Conservation (phyloP, 202 grass and related monocot species). For the Alloteropsis angusta region DNA sequence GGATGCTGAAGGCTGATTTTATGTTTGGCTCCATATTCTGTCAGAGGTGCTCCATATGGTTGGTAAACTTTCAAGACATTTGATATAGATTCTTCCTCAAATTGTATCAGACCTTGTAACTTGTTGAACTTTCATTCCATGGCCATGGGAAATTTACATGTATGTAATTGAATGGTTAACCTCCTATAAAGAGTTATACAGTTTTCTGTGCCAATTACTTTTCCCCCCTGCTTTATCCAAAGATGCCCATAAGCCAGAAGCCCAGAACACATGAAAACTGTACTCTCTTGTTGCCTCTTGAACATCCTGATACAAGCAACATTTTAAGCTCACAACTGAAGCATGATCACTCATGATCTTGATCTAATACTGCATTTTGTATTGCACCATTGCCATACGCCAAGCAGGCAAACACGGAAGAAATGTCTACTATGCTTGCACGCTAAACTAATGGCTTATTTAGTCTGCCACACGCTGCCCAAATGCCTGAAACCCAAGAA, state of each 20-base stretch:
- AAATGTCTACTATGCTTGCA: no score
- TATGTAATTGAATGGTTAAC: neutral
- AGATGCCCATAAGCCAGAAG: neutral
- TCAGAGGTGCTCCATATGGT: neutral
- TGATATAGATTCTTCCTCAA: neutral
- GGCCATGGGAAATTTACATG: neutral
- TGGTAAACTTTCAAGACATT: neutral
- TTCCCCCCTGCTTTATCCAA: neutral
- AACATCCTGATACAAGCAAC: neutral
- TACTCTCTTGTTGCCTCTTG: neutral
- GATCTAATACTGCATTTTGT: no score
- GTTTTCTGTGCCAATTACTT: neutral
- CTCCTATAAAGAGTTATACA: neutral
- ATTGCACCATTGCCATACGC: no score
- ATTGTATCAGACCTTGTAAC: neutral
- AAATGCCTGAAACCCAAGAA: neutral
- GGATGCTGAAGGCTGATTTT: neutral
- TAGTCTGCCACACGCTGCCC: neutral
- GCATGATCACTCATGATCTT: neutral
- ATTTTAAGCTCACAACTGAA: neutral
- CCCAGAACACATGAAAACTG: neutral
- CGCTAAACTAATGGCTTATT: neutral
- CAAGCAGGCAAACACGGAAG: no score
- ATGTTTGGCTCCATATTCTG: neutral
- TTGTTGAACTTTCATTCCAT: neutral